Conservation (phyloP, 2,329 filamentous ascomycete genomes). For the Hymenoscyphus linearis region DNA sequence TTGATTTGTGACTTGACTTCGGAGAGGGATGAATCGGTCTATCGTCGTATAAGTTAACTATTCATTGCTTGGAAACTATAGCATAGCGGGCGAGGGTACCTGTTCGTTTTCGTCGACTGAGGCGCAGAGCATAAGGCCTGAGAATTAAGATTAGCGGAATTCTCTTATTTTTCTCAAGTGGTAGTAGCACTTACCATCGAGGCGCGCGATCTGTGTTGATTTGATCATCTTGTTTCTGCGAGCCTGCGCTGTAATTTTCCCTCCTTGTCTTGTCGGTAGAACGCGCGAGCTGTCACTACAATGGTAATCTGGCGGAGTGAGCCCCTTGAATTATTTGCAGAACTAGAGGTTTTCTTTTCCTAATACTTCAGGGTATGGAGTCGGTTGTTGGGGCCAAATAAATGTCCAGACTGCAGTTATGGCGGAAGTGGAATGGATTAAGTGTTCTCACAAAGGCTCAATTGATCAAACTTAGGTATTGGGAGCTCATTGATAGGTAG, state of each 20-base stretch:
- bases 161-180: background rate
- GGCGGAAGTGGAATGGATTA: background rate
- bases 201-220: constrained; percentile 88
- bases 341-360: too few species aligned
- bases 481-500: background rate
- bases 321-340: background rate
- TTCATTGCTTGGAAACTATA: background rate
- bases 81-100: constrained; percentile 36
- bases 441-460: background rate
- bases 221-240: constrained; percentile 51
- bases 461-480: background rate
- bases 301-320: background rate
- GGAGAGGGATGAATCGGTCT: constrained; percentile 68
- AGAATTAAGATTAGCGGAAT: constrained; percentile 4
- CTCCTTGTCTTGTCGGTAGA: background rate
- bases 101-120: constrained; percentile 82
- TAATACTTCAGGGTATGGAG: background rate
- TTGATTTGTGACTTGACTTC: constrained; percentile 91
- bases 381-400: background rate
- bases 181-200: constrained; percentile 62
- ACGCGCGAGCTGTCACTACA: background rate
- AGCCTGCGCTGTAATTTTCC: background rate
- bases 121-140: constrained; percentile 90
- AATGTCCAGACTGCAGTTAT: background rate
- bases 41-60: constrained; percentile 11